Evolutionary conservation across 1,139 yeast genomes (phyloP).

Genomic region (Diutina pseudorugosa): DNA sequence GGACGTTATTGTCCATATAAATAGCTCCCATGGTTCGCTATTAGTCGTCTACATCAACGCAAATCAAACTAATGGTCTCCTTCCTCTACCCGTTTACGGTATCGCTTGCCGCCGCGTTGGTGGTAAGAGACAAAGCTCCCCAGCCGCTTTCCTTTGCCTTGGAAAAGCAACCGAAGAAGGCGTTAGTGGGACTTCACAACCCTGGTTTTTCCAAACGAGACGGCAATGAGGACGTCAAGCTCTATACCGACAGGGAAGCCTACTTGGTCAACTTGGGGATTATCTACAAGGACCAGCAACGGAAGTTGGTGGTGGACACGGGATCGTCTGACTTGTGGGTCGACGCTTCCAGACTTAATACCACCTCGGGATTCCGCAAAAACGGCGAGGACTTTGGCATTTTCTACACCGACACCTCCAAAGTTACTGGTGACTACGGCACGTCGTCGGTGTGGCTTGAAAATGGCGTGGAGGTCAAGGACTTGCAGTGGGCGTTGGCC

Average conservation of each 20-base stretch:
- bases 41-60: no score
- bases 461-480: constrained; percentile 4
- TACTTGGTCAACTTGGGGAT: not conserved
- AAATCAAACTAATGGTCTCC: no score
- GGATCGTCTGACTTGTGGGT: constrained; percentile 10
- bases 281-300: constrained; percentile 6
- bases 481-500: constrained; percentile 7
- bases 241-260: not conserved
- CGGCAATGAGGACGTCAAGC: not conserved
- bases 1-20: no score
- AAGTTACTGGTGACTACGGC: constrained; percentile 6
- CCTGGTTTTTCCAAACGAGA: not conserved
- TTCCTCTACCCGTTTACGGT: not conserved
- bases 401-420: constrained; percentile 5
- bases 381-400: constrained; percentile 6
- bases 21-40: no score
- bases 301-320: constrained; percentile 7
- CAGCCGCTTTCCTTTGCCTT: not conserved
- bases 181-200: not conserved
- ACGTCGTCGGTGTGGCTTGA: constrained; percentile 4
- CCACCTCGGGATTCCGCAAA: not conserved
- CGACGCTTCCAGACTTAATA: not conserved
- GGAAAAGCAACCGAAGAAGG: not conserved
- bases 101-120: not conserved
- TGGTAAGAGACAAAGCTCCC: not conserved